Evolutionary conservation across 306 rosid genomes (phyloP).

Genomic region (Cucurbita argyrosperma): DNA sequence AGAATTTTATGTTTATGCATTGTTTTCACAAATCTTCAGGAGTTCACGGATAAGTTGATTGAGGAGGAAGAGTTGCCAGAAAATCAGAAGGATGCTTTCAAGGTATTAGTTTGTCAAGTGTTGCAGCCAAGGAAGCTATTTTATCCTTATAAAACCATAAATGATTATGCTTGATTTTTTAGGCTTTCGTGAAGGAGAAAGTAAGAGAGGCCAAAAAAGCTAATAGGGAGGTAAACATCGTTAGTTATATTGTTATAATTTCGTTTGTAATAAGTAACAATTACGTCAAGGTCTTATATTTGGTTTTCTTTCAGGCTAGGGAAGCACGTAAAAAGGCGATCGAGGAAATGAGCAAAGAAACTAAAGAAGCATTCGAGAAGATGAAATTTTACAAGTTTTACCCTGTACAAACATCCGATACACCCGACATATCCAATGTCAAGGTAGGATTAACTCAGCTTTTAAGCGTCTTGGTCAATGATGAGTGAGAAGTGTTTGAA

Average conservation of each 20-base stretch:
- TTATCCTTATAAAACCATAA: background rate
- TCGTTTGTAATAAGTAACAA: background rate
- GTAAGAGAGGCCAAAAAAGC: slow-evolving; percentile 69
- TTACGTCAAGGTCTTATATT: background rate
- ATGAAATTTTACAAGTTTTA: slow-evolving; percentile 80
- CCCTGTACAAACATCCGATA: slow-evolving; percentile 54
- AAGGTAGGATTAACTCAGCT: slow-evolving; percentile 31
- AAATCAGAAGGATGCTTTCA: slow-evolving; percentile 63
- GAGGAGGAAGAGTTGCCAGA: slow-evolving; percentile 49
- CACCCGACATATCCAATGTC: slow-evolving; percentile 60
- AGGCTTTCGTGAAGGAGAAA: slow-evolving; percentile 76
- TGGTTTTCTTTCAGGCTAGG: slow-evolving; percentile 39
- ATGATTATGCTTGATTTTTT: background rate
- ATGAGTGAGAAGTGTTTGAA: background rate
- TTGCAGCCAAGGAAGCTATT: background rate
- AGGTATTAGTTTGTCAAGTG: slow-evolving; percentile 21
- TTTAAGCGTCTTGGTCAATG: background rate
- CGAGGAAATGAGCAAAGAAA: slow-evolving; percentile 65
- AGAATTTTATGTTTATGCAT: background rate
- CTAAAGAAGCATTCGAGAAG: slow-evolving; percentile 48
- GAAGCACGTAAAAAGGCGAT: slow-evolving; percentile 58
- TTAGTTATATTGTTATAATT: background rate
- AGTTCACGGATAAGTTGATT: slow-evolving; percentile 56
- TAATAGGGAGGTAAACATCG: slow-evolving; percentile 42
- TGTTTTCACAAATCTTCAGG: slow-evolving; percentile 21